Evolutionary conservation across 805 yeast genomes (phyloP), one percentile per base, ranked within the genome.

Genomic region (Torulaspora microellipsoides): DNA sequence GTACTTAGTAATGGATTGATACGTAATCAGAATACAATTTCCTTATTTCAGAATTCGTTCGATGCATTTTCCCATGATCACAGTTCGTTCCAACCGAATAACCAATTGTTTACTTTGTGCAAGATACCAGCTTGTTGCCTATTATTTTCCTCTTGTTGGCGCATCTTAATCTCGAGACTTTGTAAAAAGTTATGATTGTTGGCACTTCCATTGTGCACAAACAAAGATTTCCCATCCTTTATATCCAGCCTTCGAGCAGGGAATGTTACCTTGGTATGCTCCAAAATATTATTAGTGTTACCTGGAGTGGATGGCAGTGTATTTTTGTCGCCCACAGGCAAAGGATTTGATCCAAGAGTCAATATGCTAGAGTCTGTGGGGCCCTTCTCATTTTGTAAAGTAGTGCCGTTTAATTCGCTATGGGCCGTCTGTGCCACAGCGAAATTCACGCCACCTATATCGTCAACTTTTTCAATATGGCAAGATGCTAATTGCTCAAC

Each of bases 401-500:
- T 14, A 13, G 13, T 29, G 7, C 27, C 29, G 14, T 38, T 43
- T 6, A 39, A 10, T 20, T 34, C 46, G 2, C 31, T 42, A 10
- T 41, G 35, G 7, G 51, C 13, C 2, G 44, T 28, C n/a, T 39
- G 43, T 13, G 43, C 34, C 2, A 41, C 42, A 9, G 50, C 35
- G 23, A 50, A 43, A 20, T 47, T 48, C n/a, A 52, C 20, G 10
- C 47, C 57, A 4, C 65, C 65, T 31, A 61, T 53, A 37, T 62
- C 61, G 42, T 62, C 65, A 12, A 45, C 35, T 36, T 58, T 55
- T 29, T 58, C 62, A 30, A 64, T 60, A 37, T 55, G 60, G 39
- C 65, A 60, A 0, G 72, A 65, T 2, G 71, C 71, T 40, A 83
- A 65, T 57, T 79, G 80, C 54, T 82, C 89, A 14, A 83, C 71